Evolutionary conservation across 2,329 filamentous ascomycete species (phyloP), one percentile per base, ranked within the genome.

Genomic region (Diaporthe sp.): DNA sequence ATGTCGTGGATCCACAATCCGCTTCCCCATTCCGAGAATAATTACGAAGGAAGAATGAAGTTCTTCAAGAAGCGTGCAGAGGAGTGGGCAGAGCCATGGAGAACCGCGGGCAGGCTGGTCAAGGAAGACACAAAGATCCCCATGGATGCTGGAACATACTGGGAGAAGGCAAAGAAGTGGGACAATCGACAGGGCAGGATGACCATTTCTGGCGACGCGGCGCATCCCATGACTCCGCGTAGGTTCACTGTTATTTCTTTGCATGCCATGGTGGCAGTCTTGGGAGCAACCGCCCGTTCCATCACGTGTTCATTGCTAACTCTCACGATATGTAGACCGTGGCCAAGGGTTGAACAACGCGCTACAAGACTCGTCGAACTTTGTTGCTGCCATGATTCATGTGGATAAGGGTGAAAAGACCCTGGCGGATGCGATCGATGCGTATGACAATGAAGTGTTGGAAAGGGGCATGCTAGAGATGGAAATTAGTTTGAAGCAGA

Each of bases 31-130:
- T 10, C 53, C 42, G 53, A 57, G 28, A 57, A 31, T 31, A 31
- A 57, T 15, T 57, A 57, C 25, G 53, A 57, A 31, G 53, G 53
- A 31, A 57, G 28, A 31, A 57, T 57, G 53, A 57, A 19, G 53
- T 57, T 57, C 53, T 57, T 57, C 53, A 57, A 57, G 25, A 57
- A 57, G 6, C 53, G 53, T 57, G 53, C 53, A 31, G 53, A 57
- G 53, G 53, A 57, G 25, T 57, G 13, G 13, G 53, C 53, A 34
- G 25, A 57, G 53, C 53, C 53, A 19, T 57, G 53, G 53, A 15
- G 12, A 31, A 57, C 53, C 15, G 53, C 53, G 6, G 53, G 53
- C 25, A 57, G 53, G 25, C 53, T 31, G 53, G 53, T 57, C 53
- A 57, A 57, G 13, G 28, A 57, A 15, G 53, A 57, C 25, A 57